Conservation (phyloP, 1,284 basidiomycete species). For the Ustanciosporium gigantosporum region DNA sequence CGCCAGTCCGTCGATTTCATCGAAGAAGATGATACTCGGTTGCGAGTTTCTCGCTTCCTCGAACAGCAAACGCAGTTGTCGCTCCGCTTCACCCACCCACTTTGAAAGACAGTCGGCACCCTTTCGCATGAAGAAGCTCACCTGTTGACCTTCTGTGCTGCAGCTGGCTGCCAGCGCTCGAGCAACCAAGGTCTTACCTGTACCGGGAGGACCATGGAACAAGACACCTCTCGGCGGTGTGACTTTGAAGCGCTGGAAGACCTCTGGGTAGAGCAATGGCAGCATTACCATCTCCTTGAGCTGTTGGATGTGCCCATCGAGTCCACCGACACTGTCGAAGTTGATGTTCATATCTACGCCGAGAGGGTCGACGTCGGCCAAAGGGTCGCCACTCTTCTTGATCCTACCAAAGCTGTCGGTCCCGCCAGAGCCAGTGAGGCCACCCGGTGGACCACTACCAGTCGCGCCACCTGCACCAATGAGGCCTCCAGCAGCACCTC, state of each 20-base stretch:
- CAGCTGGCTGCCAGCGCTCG: slow-evolving; percentile 92
- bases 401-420: slow-evolving; percentile 42
- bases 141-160: slow-evolving; percentile 82
- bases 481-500: slow-evolving; percentile 25
- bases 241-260: slow-evolving; percentile 91
- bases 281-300: slow-evolving; percentile 98
- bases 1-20: slow-evolving; percentile 97
- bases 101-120: slow-evolving; percentile 97
- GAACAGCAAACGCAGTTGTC: slow-evolving; percentile 91
- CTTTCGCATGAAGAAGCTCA: slow-evolving; percentile 99
- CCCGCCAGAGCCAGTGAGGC: slow-evolving; percentile 22
- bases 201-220: slow-evolving; percentile 68
- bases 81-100: slow-evolving; percentile 99
- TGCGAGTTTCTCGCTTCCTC: slow-evolving; percentile 92
- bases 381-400: slow-evolving; percentile 64
- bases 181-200: slow-evolving; percentile 65
- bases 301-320: slow-evolving; percentile 94
- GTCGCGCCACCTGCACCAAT: slow-evolving; percentile 41
- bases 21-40: slow-evolving; percentile 94
- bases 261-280: slow-evolving; percentile 92
- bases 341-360: slow-evolving; percentile 91
- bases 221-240: slow-evolving; percentile 95
- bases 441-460: slow-evolving; percentile 33
- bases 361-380: slow-evolving; percentile 95
- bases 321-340: slow-evolving; percentile 94